These are phyloP conservation scores for Hortaea sp. DNA, from an alignment of 2,329 filamentous ascomycete genomes.

Conservation along the genomic window DNA sequence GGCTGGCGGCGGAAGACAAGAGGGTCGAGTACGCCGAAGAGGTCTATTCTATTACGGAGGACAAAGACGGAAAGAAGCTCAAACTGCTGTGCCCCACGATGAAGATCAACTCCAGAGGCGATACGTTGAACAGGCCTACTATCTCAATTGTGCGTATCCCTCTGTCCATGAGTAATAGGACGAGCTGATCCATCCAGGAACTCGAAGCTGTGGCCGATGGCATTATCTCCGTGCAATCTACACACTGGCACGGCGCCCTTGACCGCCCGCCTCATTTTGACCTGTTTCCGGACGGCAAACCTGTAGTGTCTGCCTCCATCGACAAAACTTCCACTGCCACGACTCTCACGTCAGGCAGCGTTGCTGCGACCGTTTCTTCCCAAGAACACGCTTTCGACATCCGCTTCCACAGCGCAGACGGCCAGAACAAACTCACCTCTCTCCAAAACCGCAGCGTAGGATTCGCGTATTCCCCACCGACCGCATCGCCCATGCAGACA, in stretches of 20 bases:
- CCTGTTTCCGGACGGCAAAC: conserved; percentile 49
- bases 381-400: conserved; percentile 44
- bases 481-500: conserved; percentile 43
- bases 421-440: conserved; percentile 44
- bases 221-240: conserved; percentile 49
- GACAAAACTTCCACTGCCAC: conserved; percentile 45
- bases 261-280: conserved; percentile 39
- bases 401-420: conserved; percentile 43
- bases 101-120: conserved; percentile 44
- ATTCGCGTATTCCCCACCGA: conserved; percentile 46
- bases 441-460: conserved; percentile 47
- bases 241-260: conserved; percentile 47
- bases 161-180: background rate
- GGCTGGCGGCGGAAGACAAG: conserved; percentile 52
- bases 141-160: conserved; percentile 38
- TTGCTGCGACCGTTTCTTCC: conserved; percentile 31
- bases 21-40: conserved; percentile 57
- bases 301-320: conserved; percentile 52
- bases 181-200: conserved; percentile 25
- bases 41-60: conserved; percentile 43
- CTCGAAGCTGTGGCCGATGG: conserved; percentile 48
- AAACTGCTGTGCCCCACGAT: conserved; percentile 49
- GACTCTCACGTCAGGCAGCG: conserved; percentile 39
- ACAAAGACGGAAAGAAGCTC: conserved; percentile 37
- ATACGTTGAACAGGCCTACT: conserved; percentile 46